Evolutionary conservation across 2,329 filamentous ascomycete species (phyloP).

Genomic region (Talaromyces sp.): DNA sequence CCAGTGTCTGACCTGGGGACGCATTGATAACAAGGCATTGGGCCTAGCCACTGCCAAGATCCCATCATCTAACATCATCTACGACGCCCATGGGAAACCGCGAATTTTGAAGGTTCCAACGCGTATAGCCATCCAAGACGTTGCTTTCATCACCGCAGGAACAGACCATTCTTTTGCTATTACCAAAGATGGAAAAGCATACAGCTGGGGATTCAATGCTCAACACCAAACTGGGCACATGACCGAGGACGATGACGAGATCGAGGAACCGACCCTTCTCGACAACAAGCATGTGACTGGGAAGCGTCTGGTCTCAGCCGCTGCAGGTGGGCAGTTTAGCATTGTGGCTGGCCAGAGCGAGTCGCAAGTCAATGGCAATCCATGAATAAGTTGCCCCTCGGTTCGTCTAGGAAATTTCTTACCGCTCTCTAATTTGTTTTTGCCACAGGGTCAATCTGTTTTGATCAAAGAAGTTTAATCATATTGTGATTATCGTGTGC

Average conservation of each 20-base stretch:
- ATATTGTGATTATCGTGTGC: no score
- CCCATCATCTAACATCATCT: constrained; percentile 2
- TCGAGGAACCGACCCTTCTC: neutral
- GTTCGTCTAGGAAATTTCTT: no score
- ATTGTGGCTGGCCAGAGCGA: neutral
- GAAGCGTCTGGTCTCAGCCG: neutral
- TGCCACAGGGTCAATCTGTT: no score
- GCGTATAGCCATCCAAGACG: neutral
- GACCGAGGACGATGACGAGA: neutral
- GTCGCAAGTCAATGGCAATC: no score
- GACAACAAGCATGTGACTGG: neutral
- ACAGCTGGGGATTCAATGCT: constrained; percentile 14
- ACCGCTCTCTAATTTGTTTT: no score
- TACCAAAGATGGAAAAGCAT: constrained; percentile 13
- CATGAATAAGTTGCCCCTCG: no score
- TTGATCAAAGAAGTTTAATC: no score
- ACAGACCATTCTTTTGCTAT: constrained; percentile 12
- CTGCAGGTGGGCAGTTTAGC: neutral
- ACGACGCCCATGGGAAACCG: neutral
- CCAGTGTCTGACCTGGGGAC: constrained; percentile 17
- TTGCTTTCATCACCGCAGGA: neutral
- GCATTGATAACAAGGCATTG: constrained; percentile 15
- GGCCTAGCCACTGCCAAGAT: constrained; percentile 10
- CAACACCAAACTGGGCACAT: neutral
- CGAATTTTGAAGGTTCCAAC: neutral